Evolutionary conservation across 768 basidiomycete genomes (phyloP), one percentile per base, ranked within the genome.

Genomic region (Lactifluus rugatus): DNA sequence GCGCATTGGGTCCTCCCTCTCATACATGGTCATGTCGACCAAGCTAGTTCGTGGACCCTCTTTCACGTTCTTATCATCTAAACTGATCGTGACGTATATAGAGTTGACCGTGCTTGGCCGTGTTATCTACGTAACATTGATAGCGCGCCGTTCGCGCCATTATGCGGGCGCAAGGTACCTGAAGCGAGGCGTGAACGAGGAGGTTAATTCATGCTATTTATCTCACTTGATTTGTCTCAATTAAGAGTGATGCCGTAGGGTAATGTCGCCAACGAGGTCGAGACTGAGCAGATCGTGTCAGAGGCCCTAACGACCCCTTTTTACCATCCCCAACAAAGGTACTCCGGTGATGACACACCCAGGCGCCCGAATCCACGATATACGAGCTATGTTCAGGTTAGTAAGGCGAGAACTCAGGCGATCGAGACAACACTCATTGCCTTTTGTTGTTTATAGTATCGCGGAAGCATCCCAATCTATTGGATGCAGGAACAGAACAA

Each of bases 181-280:
- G 25, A 96, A 93, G 51, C 81, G 96, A 55, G 96, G 96, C 3
- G 91, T 93, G 23, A 97, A 96, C 64, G 89, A 93, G 62, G 83
- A 95, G 77, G 93, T 92, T 48, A 26, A 71, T 57, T 9, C 16
- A 23, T 14, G 34, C 34, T 14, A 39, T 39, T 45, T 19, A 16
- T 25, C 2, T 1, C 19, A n/a, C 28, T 16, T 31, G 23, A 42
- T 34, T 16, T 23, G 9, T 4, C 9, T 25, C 9, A 23, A 44
- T 48, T 51, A 32, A 50, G 39, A 25, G 13, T 36, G 13, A 58
- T 7, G 1, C 8, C 31, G 6, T 44, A 96, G 93, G 96, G 96
- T 3, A 92, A 94, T 68, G 95, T 98, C 10, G 95, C 95, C 2
- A 99, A 99, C 67, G 96, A 98, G 70, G 96, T 99, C 2, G 96